Base-by-base conservation (phyloP, 2,329 filamentous ascomycete genomes). In the Gaeumannomyces tritici region DNA sequence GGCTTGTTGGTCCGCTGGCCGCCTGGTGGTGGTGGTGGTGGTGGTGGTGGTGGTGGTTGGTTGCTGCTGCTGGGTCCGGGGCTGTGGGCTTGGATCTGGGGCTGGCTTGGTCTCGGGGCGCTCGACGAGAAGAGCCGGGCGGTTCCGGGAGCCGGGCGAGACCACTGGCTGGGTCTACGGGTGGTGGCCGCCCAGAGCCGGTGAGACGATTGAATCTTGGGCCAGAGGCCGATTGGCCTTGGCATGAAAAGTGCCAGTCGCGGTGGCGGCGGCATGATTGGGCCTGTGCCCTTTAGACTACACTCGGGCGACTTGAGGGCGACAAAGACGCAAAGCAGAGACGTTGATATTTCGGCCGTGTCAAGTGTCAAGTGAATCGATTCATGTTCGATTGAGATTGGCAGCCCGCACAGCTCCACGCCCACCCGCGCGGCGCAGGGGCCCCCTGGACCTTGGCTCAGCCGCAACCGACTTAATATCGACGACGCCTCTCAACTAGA, bases 1-100 rank as follows among this genome's bases (percentile, higher is more conserved):
- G 27, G 28, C 13, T 47, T 51, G 15, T 42, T 42, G 42, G 5
- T 21, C 11, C 15, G 31, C 18, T n/a, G 61, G 55, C 18, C 56
- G 62, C 12, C 31, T 33, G 59, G 61, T 13, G 26, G 62, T 51
- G 60, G 57, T 13, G 62, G 61, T 21, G 55, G 31, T 55, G 61
- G 60, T 56, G 63, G n/a, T 47, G 62, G 64, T 9, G 42, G 18
- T n/a, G 21, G 15, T 47, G 42, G 18, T 51, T 15, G 13, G 51
- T 11, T 56, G 47, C 15, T 56, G 47, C 15, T n/a, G 28, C 26
- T 55, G 60, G 47, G 5, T 21, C 47, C 55, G 51, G 24, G 26
- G 28, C n/a, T 42, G 60, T 15, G 33, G 18, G 33, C 4, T 12
- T 28, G 59, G 28, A 15, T 4, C 33, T 24, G 59, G 15, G n/a